These are phyloP conservation scores for Pholiota molesta DNA, from an alignment of 768 basidiomycete species.

Conservation along the genomic window DNA sequence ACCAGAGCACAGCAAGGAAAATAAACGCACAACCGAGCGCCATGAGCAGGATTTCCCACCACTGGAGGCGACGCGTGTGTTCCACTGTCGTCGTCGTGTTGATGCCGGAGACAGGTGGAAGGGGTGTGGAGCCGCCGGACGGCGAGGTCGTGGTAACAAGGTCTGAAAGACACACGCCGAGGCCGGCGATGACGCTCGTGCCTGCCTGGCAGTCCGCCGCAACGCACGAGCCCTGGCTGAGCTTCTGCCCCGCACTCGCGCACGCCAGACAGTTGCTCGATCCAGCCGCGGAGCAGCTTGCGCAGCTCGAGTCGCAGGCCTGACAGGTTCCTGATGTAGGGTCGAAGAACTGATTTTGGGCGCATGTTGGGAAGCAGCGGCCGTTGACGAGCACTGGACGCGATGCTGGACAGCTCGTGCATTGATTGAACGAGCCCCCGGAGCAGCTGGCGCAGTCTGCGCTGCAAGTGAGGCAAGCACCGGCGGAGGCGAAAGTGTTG, in stretches of 20 bases:
- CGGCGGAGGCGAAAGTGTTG: slow-evolving; percentile 65
- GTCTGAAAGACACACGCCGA: slow-evolving; percentile 82
- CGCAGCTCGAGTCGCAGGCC: slow-evolving; percentile 72
- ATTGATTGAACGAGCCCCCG: slow-evolving; percentile 74
- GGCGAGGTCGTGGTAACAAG: slow-evolving; percentile 53
- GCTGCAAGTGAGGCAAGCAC: slow-evolving; percentile 74
- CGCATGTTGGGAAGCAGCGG: slow-evolving; percentile 77
- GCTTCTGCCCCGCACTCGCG: slow-evolving; percentile 60
- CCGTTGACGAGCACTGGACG: slow-evolving; percentile 76
- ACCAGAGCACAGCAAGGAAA: slow-evolving; percentile 65
- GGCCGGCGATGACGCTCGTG: slow-evolving; percentile 60
- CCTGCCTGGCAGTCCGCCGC: slow-evolving; percentile 58
- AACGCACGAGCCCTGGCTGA: slow-evolving; percentile 67
- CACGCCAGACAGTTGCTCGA: slow-evolving; percentile 76
- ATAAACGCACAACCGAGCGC: slow-evolving; percentile 81
- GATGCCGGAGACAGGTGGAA: slow-evolving; percentile 64
- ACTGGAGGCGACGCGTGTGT: slow-evolving; percentile 51
- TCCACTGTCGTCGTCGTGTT: slow-evolving; percentile 45
- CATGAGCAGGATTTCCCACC: slow-evolving; percentile 91
- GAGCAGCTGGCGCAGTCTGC: slow-evolving; percentile 82
- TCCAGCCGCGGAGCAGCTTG: slow-evolving; percentile 75
- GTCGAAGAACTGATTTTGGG: slow-evolving; percentile 72
- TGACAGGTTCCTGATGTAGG: slow-evolving; percentile 60
- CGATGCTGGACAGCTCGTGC: slow-evolving; percentile 65
- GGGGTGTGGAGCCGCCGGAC: slow-evolving; percentile 44